Percentiles rank a stretch among this genome's conserved stretches.
phyloP scores from a whole-genome alignment of 306 rosid species.

The Rosa multiflora region DNA sequence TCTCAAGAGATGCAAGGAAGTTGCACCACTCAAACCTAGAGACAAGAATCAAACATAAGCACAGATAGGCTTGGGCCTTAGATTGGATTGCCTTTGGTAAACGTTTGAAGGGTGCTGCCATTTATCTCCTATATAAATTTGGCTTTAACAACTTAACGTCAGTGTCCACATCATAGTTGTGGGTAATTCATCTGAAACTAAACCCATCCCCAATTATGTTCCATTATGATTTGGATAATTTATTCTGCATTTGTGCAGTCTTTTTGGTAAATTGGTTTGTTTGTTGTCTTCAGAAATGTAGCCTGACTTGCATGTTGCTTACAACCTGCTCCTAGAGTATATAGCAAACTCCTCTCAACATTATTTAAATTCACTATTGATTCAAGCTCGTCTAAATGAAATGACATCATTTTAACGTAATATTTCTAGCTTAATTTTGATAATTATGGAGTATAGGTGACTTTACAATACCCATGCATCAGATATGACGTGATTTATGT shows the following conservation, averaged over 20 bases:
- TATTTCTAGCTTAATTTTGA: background rate
- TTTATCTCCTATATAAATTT: background rate
- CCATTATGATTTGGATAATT: slow-evolving; percentile 21
- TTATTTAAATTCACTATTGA: background rate
- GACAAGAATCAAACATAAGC: background rate
- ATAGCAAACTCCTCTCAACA: background rate
- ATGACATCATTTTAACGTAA: background rate
- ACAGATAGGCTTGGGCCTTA: background rate
- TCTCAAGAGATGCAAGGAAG: background rate
- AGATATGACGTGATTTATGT: background rate
- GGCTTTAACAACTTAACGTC: background rate
- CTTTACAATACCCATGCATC: background rate
- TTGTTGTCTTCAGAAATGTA: background rate
- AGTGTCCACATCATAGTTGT: background rate
- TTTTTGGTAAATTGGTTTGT: background rate
- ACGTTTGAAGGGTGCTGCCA: background rate
- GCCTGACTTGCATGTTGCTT: background rate
- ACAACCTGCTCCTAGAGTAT: slow-evolving; percentile 7
- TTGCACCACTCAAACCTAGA: background rate
- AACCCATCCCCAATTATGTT: background rate
- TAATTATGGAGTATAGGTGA: background rate
- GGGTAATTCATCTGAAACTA: slow-evolving; percentile 21
- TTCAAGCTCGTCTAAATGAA: background rate
- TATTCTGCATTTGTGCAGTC: slow-evolving; percentile 15
- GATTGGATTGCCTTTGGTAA: background rate